These are phyloP conservation scores for Rhodotorula sp. DNA, from an alignment of 1,284 basidiomycete species.

Conservation along the genomic window DNA sequence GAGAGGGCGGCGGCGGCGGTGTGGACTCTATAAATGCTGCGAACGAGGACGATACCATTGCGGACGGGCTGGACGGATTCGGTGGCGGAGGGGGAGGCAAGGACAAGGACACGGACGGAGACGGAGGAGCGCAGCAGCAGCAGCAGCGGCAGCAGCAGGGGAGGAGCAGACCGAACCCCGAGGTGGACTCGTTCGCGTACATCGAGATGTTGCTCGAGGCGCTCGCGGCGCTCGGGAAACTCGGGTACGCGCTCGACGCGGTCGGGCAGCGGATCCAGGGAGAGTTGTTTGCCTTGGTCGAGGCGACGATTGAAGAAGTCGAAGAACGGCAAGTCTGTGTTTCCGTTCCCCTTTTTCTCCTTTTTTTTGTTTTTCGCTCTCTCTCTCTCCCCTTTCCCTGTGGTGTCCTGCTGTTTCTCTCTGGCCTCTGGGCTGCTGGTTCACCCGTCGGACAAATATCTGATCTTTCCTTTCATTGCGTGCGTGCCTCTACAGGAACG, in stretches of 20 bases:
- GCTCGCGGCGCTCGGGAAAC: slow-evolving; percentile 81
- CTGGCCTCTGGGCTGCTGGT: too few relatives aligned
- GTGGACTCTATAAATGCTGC: background rate
- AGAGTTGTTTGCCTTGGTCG: slow-evolving; percentile 83
- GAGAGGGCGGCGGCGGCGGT: slow-evolving; percentile 12
- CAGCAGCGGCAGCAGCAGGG: slow-evolving; percentile 1
- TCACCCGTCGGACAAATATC: slow-evolving; percentile 40
- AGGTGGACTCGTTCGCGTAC: slow-evolving; percentile 88
- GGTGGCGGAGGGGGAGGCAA: background rate
- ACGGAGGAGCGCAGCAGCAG: too few relatives aligned
- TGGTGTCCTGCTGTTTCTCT: background rate
- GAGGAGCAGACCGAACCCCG: slow-evolving; percentile 62
- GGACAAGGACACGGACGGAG: background rate
- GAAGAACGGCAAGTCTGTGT: slow-evolving; percentile 62
- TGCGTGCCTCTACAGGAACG: slow-evolving; percentile 27
- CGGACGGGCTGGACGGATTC: background rate
- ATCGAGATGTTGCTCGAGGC: slow-evolving; percentile 92
- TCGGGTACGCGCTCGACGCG: slow-evolving; percentile 79
- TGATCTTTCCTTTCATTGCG: too few relatives aligned
- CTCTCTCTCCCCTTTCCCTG: slow-evolving; percentile 18
- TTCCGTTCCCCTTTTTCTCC: slow-evolving; percentile 53
- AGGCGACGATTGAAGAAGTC: slow-evolving; percentile 84
- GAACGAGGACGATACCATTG: background rate
- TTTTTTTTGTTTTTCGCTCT: too few relatives aligned
- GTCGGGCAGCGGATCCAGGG: slow-evolving; percentile 77